Evolutionary conservation across 306 rosid genomes (phyloP), one percentile per base, ranked within the genome.

Genomic region (Sindora glabra): DNA sequence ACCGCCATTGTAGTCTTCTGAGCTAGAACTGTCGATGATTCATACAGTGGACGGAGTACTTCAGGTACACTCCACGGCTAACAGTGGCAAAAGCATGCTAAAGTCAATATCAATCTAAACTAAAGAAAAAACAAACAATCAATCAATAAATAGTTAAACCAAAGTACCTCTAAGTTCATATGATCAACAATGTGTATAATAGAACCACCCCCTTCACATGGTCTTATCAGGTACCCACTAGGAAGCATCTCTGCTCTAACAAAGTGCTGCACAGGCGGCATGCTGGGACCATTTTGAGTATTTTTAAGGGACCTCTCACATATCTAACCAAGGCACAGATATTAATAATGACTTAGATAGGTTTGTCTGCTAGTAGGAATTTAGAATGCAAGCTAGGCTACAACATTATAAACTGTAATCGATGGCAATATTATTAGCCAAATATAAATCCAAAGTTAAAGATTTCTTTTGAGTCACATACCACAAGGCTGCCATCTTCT

Each of bases 51-150:
- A 46, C 97, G 96, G 79, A 91, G 45, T 25, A 91, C 97, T 72
- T 91, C 97, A 6, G 97, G 97, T 65, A 91, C 95, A 27, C 95
- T 88, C 95, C 97, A 87, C 38, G 97, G 96, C 97, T 91, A 56
- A 49, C 16, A 53, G 69, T 61, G 56, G 48, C 15, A 33, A 8
- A 53, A 36, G 51, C 38, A 74, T 24, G 26, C 53, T 34, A 1
- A 46, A 44, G 72, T 73, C 56, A 54, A 6, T 37, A 54, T n/a
- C n/a, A n/a, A n/a, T n/a, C 36, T 1, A 64, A 16, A 55, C 16
- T 32, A 44, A 47, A 37, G n/a, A 8, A 24, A 36, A 51, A 26
- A 53, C 26, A 13, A 10, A 19, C 44, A 24, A 62, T 21, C 10
- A 56, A 30, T 4, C 42, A 56, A 44, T 39, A 29, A 8, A 6